Base-by-base conservation (phyloP, 2,329 filamentous ascomycete genomes). In the Dichotomopilus funicola region DNA sequence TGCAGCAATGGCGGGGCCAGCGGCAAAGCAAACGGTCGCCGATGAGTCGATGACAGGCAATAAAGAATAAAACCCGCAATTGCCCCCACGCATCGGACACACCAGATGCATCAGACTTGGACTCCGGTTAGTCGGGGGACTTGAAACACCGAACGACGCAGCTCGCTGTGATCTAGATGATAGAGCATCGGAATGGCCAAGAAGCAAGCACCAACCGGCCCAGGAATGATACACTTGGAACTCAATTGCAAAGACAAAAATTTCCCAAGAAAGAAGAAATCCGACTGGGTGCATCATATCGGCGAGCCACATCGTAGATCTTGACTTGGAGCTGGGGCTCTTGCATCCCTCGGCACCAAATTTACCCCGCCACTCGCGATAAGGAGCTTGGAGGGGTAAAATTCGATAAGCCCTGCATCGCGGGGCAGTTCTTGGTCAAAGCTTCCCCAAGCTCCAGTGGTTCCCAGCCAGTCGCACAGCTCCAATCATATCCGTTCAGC, bases 401-500 rank as follows among this genome's bases (percentile, higher is more conserved):
- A 9, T 38, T n/a, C 34, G 54, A 56, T 56, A 56, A 56, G 54
- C 45, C 45, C 33, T 19, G 34, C 49, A 50, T 42, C 46, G 54
- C 46, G 55, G 50, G 55, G 55, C 55, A 47, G 5, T 40, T 13
- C 11, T n/a, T 57, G 55, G 55, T n/a, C 55, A 40, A 47, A 53
- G 55, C 55, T 57, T 27, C 48, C 54, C n/a, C 3, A 19, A 51
- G 49, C 48, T 50, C 38, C 11, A 4, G 36, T 35, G 5, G 11
- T n/a, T 42, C 11, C 9, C 7, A 43, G 5, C 41, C 19, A 43
- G 41, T 43, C n/a, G 41, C 41, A n/a, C 41, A 6, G 27, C 7
- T 42, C 40, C 40, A 42, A 42, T 6, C 40, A 7, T 9, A 38
- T 38, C 36, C 36, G 6, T 5, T n/a, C 8, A 41, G 11, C 8